Evolutionary conservation across 768 basidiomycete species (phyloP), one percentile per base, ranked within the genome.

Genomic region (Paxillus ammoniavirescens): DNA sequence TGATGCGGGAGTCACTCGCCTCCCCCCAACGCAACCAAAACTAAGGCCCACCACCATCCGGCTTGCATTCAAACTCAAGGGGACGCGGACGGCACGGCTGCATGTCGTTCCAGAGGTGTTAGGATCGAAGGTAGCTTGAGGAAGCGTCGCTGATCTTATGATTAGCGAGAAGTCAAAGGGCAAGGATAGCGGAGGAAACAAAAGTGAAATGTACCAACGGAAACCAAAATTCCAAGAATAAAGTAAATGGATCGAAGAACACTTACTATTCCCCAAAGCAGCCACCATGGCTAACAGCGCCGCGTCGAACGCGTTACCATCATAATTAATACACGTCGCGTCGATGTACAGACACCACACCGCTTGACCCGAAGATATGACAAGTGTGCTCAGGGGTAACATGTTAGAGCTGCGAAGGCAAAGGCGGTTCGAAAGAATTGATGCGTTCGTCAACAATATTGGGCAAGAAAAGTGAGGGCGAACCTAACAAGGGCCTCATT

Each of bases 341-440:
- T 99, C 97, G 60, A 98, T 79, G 64, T 98, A 98, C n/a, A 98
- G 78, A 28, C 89, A 88, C 93, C 94, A 99, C 0, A 77, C 93
- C 0, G 92, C 80, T 65, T 88, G 91, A 3, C 84, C 85, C 0
- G 82, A 80, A 14, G 89, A 79, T 53, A 99, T 97, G 66, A 87
- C 87, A 3, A 98, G 81, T 4, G 84, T 82, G 2, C 77, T 68
- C 2, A 86, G 78, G 0, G 89, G 75, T 8, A 98, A 58, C 13
- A 87, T 65, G 18, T 77, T 78, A 13, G 91, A 84, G 17, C 93
- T 93, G 62, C 12, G 41, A 8, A 14, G 0, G 13, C 23, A 4
- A 18, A 33, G 21, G 26, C 26, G 26, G 26, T 26, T 26, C 26
- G 6, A 26, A 26, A 26, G 26, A 26, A 4, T 6, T 26, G 26